Evolutionary conservation across 1,139 yeast genomes (phyloP), one percentile per base, ranked within the genome.

Genomic region (Taphrina deformans): DNA sequence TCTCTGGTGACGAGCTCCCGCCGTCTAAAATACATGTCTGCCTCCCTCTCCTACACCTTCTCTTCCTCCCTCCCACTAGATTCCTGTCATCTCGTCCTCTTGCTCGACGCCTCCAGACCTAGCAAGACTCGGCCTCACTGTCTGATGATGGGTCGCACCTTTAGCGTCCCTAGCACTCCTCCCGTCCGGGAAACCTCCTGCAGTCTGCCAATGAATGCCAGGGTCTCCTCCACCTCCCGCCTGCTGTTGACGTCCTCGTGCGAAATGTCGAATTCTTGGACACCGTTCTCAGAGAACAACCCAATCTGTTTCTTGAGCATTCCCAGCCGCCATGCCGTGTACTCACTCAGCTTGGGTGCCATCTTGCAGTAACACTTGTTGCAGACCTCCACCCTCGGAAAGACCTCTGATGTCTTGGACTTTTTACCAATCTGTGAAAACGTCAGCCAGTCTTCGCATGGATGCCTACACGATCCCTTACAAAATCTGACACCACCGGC

Each of bases 311-410:
- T 35, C 35, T 52, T 51, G 55, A 59, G 50, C 50, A 59, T 40
- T 10, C 50, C 48, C n/a, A 59, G 48, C 14, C 63, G 55, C 63
- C 63, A 59, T 3, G 55, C 46, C 27, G 55, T 44, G 35, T 59
- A 59, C 24, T 59, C 63, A 21, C 33, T 24, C 24, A 52, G 50
- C 16, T 44, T 38, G n/a, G 63, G 63, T 12, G 63, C 63, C 63
- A 59, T 59, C 41, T 59, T 59, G 51, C 63, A 59, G 51, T 59
- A 59, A 33, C 63, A 59, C 29, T 52, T 38, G 41, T 59, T 59
- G 41, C 63, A 59, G 23, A 59, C 63, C 26, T 48, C 63, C 2
- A 59, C 63, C 3, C 63, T 41, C 18, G 63, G 48, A 21, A 41
- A 48, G 4, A 24, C 24, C 18, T 48, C 63, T 26, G 56, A 33